phyloP scores from a whole-genome alignment of 2,329 filamentous ascomycete species.

The Ophiostoma ulmi region DNA sequence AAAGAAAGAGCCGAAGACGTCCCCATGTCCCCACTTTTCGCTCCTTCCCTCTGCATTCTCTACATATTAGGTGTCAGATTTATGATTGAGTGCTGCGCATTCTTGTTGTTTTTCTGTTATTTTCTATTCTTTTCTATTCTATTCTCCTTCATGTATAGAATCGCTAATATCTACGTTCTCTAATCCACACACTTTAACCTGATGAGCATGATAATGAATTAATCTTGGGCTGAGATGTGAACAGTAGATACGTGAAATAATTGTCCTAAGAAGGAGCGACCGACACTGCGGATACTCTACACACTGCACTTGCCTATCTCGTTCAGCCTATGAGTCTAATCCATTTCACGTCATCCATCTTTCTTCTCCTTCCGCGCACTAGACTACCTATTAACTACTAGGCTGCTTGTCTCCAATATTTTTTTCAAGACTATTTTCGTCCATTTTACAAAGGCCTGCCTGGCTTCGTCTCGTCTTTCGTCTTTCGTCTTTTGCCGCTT shows the following conservation, averaged over 20 bases:
- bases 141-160: background rate
- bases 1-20: background rate
- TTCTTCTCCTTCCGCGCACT: background rate
- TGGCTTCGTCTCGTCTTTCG: background rate
- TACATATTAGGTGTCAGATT: background rate
- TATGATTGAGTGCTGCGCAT: background rate
- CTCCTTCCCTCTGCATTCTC: constrained; percentile 1
- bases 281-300: background rate
- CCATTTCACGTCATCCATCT: constrained; percentile 9
- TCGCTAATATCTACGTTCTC: no score
- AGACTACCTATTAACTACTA: background rate
- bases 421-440: constrained; percentile 9
- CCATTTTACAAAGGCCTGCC: background rate
- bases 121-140: background rate
- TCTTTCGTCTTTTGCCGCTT: background rate
- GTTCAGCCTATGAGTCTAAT: background rate
- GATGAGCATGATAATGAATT: background rate
- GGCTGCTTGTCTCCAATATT: constrained; percentile 3
- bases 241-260: background rate
- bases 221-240: background rate
- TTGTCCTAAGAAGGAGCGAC: background rate
- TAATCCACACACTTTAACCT: background rate
- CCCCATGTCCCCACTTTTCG: background rate
- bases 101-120: background rate
- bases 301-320: background rate